These are phyloP conservation scores for Naematelia encephala DNA, from an alignment of 768 basidiomycete species.

Conservation along the genomic window DNA sequence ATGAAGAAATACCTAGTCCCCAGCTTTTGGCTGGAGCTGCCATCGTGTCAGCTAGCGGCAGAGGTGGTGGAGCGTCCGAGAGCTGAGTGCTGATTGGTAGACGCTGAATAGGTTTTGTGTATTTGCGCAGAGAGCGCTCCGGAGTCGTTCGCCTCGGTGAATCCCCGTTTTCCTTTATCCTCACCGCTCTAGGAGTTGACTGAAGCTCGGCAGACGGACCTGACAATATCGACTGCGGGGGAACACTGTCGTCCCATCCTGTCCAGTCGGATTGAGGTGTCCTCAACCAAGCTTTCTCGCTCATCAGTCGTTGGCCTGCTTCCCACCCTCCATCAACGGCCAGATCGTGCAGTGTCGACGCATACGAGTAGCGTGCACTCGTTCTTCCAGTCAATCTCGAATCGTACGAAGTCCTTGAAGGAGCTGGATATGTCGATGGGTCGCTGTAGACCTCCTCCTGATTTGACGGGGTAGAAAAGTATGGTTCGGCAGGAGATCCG, in stretches of 20 bases:
- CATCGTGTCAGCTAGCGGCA: neutral
- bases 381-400: neutral
- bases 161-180: neutral
- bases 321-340: slow-evolving; percentile 22
- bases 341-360: slow-evolving; percentile 33
- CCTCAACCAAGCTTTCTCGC: slow-evolving; percentile 33
- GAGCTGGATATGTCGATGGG: neutral
- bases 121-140: neutral
- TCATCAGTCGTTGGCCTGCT: slow-evolving; percentile 23
- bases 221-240: neutral
- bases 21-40: neutral
- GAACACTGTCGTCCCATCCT: slow-evolving; percentile 1
- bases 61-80: neutral
- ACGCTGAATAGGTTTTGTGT: neutral
- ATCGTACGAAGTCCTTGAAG: neutral
- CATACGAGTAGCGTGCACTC: slow-evolving; percentile 24
- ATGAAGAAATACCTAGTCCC: neutral
- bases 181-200: neutral
- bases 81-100: neutral
- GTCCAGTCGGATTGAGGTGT: slow-evolving; percentile 11
- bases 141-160: neutral
- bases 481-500: neutral
- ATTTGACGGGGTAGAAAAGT: neutral
- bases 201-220: neutral
- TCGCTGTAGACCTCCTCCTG: neutral